Conservation (phyloP, 257 asterid species). For the Echites panduratus region DNA sequence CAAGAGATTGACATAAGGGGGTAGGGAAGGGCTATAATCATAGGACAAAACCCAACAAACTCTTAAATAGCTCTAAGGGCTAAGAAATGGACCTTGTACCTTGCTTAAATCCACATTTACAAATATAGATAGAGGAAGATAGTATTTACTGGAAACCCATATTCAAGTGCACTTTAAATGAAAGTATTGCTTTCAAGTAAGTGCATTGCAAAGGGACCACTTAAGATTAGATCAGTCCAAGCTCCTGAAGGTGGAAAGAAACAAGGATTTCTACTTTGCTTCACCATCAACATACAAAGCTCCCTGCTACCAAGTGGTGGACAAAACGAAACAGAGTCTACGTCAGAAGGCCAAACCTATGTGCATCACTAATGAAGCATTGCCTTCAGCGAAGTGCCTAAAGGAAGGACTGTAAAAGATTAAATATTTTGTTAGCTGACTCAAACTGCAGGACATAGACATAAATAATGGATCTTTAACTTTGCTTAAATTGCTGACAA, state of each 20-base stretch:
- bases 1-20: not conserved
- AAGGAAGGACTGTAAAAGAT: not conserved
- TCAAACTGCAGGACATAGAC: not conserved
- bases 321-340: not conserved
- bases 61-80: too few relatives aligned
- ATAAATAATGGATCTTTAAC: not conserved
- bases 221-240: not conserved
- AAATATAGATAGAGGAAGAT: not conserved
- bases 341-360: not conserved
- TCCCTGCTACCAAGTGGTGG: not conserved
- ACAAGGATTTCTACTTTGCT: not conserved
- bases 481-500: not conserved
- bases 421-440: not conserved
- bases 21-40: not conserved
- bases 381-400: not conserved
- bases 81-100: not conserved
- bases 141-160: not conserved
- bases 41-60: too few relatives aligned
- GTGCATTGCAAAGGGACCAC: not conserved
- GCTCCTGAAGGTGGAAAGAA: not conserved
- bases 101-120: not conserved
- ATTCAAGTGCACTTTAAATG: not conserved
- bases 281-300: not conserved
- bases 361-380: not conserved
- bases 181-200: not conserved